A percentile compares a stretch with the other conserved stretches of the same genome.
Evolutionary conservation across 73 alveolate species (phyloP).

Genomic region (Paramecium sexaurelia): DNA sequence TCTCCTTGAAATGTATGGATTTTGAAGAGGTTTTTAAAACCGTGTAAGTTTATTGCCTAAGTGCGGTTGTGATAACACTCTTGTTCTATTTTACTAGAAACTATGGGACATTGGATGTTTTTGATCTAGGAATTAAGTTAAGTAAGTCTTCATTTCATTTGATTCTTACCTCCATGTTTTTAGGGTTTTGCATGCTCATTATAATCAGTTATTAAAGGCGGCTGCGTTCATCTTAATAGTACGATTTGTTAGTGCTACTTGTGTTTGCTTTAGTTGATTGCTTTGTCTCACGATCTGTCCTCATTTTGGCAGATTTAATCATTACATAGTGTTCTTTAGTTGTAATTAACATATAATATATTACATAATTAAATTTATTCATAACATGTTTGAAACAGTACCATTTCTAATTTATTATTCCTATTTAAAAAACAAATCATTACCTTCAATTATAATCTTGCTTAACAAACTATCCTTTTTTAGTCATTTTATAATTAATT

Average conservation of each 20-base stretch:
- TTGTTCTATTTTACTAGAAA: neutral
- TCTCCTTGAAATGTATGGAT: neutral
- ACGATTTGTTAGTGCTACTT: neutral
- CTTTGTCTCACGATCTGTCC: slow-evolving; percentile 23
- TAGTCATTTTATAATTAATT: too few relatives aligned
- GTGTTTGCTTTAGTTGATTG: neutral
- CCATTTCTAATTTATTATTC: neutral
- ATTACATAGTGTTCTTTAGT: neutral
- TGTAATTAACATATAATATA: slow-evolving; percentile 27
- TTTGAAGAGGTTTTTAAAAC: neutral
- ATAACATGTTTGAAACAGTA: neutral
- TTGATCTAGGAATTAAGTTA: slow-evolving; percentile 20
- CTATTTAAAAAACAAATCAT: neutral
- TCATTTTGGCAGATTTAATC: slow-evolving; percentile 2
- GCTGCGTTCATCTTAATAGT: slow-evolving; percentile 17
- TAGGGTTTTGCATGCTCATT: slow-evolving; percentile 45
- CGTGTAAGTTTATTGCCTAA: neutral
- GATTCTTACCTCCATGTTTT: slow-evolving; percentile 32
- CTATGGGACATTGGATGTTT: neutral
- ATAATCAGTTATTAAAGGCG: neutral
- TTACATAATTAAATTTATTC: neutral
- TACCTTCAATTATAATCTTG: too few relatives aligned
- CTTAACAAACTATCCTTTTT: too few relatives aligned
- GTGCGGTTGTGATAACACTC: slow-evolving; percentile 7
- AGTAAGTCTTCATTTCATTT: neutral